phyloP scores from a whole-genome alignment of 441 rosid genomes.

The Populus trichocarpa region DNA sequence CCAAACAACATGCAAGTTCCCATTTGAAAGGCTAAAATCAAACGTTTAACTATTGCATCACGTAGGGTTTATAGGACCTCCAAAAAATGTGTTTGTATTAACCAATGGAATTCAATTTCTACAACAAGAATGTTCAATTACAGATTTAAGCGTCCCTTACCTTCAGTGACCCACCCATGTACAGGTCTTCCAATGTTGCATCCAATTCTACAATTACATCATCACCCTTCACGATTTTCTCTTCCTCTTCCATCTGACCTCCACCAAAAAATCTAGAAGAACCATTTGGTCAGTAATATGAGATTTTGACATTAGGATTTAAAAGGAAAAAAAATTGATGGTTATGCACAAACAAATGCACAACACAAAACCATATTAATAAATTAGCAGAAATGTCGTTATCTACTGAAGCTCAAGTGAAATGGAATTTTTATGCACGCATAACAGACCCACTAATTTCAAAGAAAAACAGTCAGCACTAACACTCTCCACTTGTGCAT shows the following conservation, averaged over 20 bases:
- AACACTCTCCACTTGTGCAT: background rate
- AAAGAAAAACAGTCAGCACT: background rate
- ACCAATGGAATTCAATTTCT: background rate
- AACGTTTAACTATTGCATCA: background rate
- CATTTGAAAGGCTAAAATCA: background rate
- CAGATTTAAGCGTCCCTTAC: conserved; percentile 31
- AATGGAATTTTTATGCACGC: background rate
- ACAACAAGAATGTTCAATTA: background rate
- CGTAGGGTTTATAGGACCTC: background rate
- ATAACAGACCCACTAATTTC: background rate
- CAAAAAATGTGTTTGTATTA: background rate
- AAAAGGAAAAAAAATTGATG: background rate
- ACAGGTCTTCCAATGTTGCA: conserved; percentile 86
- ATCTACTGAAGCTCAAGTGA: background rate
- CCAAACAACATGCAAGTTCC: background rate
- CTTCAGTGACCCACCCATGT: conserved; percentile 93
- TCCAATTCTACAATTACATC: conserved; percentile 92
- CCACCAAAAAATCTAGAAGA: conserved; percentile 77
- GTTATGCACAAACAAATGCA: background rate
- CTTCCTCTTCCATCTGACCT: conserved; percentile 83
- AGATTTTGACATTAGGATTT: background rate
- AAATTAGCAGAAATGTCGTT: background rate
- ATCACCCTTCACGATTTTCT: conserved; percentile 79
- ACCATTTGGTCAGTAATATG: background rate
- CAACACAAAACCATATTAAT: background rate